phyloP scores from a whole-genome alignment of 495 filamentous ascomycete species.

The Penicillium robsamsonii region DNA sequence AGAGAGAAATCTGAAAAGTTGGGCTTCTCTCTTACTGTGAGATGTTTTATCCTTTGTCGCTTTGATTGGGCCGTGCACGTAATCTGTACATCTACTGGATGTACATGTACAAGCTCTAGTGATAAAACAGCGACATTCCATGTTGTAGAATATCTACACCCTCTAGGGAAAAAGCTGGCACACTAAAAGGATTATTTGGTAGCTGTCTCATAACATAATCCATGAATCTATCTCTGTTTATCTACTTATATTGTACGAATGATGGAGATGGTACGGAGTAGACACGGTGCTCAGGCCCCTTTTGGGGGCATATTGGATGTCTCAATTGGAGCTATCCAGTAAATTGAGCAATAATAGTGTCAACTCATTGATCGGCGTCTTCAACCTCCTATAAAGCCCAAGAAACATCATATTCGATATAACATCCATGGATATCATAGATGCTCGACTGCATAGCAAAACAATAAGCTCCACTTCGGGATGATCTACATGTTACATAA shows the following conservation, averaged over 20 bases:
- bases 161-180: neutral
- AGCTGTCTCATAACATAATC: neutral
- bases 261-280: neutral
- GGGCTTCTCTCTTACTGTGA: neutral
- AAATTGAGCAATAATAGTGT: neutral
- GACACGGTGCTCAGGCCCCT: slow-evolving; percentile 5
- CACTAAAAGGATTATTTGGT: neutral
- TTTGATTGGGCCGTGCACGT: slow-evolving; percentile 15
- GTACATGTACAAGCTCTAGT: neutral
- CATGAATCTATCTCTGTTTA: neutral
- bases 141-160: neutral
- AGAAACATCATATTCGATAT: neutral
- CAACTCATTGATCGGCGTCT: neutral
- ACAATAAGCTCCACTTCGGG: slow-evolving; percentile 2
- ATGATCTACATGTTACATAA: slow-evolving; percentile 26
- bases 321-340: slow-evolving; percentile 8
- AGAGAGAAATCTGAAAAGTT: neutral
- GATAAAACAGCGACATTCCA: neutral
- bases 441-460: neutral
- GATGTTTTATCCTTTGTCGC: slow-evolving; percentile 1
- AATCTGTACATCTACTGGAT: slow-evolving; percentile 1
- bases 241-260: neutral
- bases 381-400: neutral
- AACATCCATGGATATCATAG: neutral
- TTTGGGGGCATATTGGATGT: slow-evolving; percentile 9